Evolutionary conservation across 768 basidiomycete species (phyloP).

Genomic region (Phanerochaete sordida): DNA sequence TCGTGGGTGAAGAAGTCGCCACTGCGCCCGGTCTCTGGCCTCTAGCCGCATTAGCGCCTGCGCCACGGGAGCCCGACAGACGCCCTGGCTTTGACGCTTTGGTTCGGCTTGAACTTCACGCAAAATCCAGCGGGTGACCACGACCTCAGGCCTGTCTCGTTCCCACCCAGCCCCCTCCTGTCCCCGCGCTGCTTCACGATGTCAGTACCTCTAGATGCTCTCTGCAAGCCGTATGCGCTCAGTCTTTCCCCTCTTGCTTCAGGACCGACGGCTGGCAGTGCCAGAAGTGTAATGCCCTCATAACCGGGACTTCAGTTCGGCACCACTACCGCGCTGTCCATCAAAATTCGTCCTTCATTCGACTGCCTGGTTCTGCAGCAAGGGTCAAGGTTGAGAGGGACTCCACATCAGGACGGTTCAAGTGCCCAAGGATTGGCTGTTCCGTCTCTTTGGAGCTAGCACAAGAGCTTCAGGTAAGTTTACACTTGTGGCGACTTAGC

Average conservation of each 20-base stretch:
- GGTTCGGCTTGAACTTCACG: neutral
- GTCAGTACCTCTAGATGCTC: neutral
- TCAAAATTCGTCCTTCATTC: neutral
- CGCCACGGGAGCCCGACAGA: neutral
- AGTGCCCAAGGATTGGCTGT: constrained; percentile 1
- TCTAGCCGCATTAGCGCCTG: neutral
- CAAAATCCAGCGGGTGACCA: constrained; percentile 1
- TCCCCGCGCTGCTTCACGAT: neutral
- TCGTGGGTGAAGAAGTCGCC: neutral
- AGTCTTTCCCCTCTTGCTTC: neutral
- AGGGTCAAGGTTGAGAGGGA: neutral
- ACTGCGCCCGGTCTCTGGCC: neutral
- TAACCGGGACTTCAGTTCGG: neutral
- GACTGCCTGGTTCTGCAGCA: neutral
- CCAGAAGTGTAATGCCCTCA: neutral
- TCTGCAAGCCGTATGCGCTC: neutral
- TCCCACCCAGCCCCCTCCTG: neutral
- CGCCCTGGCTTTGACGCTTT: neutral
- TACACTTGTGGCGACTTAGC: neutral
- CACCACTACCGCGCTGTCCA: neutral
- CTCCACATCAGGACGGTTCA: neutral
- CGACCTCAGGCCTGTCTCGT: neutral
- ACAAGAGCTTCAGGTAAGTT: neutral
- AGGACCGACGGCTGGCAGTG: constrained; percentile 1
- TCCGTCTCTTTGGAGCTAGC: neutral